These are phyloP conservation scores for Magnusiomyces paraingens DNA, from an alignment of 1,139 yeast genomes.

Conservation along the genomic window DNA sequence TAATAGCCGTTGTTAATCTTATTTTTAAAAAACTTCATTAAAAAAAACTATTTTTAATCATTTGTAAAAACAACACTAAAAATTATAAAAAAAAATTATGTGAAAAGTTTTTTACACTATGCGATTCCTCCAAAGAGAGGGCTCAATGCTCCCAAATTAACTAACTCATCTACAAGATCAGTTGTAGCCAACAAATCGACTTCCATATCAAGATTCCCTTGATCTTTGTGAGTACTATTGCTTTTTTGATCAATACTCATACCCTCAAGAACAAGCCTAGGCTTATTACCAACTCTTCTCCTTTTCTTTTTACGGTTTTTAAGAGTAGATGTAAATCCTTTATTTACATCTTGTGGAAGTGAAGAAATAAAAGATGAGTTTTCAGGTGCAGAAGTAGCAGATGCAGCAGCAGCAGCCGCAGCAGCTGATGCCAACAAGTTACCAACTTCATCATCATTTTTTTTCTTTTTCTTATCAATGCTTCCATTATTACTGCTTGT, in stretches of 20 bases:
- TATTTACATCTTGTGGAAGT: background rate
- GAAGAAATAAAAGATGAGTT: no score
- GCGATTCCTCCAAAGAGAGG: conserved; percentile 31
- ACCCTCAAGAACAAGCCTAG: conserved; percentile 1
- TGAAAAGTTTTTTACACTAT: conserved; percentile 8
- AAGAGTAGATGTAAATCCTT: no score
- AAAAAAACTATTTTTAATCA: no score
- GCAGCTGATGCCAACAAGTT: background rate
- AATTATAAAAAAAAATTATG: background rate
- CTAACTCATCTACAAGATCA: conserved; percentile 33
- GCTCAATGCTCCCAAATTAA: conserved; percentile 34
- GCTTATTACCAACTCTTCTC: background rate
- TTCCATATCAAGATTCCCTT: background rate
- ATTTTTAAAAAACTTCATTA: no score
- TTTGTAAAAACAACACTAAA: background rate
- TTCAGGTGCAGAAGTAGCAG: no score
- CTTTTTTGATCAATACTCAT: background rate
- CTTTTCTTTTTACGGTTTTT: background rate
- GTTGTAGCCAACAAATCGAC: conserved; percentile 16
- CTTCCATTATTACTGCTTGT: background rate
- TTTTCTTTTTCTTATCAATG: background rate
- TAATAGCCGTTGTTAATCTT: no score
- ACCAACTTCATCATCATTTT: background rate
- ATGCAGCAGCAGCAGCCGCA: no score
- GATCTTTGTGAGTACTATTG: background rate